Base-by-base conservation (phyloP, 768 basidiomycete genomes). In the Ramaria sp. region DNA sequence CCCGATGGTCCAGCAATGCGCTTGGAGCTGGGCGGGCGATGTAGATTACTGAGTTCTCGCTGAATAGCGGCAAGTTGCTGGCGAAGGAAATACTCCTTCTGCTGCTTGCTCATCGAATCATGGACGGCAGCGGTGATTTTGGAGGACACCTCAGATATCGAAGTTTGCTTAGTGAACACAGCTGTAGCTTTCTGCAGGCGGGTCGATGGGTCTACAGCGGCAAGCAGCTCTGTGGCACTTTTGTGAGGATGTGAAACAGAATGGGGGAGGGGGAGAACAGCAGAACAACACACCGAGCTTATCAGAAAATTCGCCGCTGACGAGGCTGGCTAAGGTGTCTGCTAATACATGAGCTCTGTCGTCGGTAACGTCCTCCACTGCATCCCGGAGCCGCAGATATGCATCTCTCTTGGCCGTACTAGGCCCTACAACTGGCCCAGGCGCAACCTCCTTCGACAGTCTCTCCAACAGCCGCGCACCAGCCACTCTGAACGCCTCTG, bases 1-100 rank as follows among this genome's bases (percentile, higher is more conserved):
- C 55, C n/a, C 3, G 22, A 30, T 18, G 56, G 51, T 9, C 52
- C 28, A 3, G 22, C 39, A 4, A 47, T 49, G 20, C 37, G 56
- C 37, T 6, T 48, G 45, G 63, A 56, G 45, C 49, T 47, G 30
- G 63, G 59, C 44, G 56, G 59, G 56, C 53, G 72, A 62, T 70
- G 73, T 67, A 87, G 70, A 37, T 74, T 71, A 49, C 80, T 74
- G 27, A 92, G 74, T 65, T 94, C 82, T 38, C 84, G 78, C 54
- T 87, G 82, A 48, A 88, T 89, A 18, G 85, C 86, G 1, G 84
- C 78, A 13, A 88, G 78, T 60, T 90, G 88, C 60, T 90, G 88
- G 22, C 86, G 81, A 2, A 91, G 74, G 71, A 88, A 90, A 62
- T 83, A 85, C 57, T 89, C 88, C 62, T 90, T 90, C 67, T 91